A percentile compares a stretch with the other conserved stretches of the same genome.
Evolutionary conservation across 2,329 filamentous ascomycete genomes (phyloP).

Genomic region (Aspergillus sp.): DNA sequence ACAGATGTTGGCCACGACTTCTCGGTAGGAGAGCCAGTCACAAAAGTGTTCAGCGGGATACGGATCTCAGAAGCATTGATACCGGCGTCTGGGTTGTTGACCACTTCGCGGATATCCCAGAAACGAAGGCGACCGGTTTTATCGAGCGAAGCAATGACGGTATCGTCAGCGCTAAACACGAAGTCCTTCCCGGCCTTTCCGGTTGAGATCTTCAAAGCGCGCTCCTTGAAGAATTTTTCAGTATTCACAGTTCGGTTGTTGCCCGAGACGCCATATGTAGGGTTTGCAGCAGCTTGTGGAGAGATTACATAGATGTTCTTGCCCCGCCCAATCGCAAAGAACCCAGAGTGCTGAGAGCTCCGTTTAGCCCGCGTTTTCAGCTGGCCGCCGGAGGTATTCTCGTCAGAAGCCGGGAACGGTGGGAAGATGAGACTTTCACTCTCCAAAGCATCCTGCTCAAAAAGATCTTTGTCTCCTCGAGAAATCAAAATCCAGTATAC

Average conservation of each 20-base stretch:
- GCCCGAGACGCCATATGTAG: conserved; percentile 51
- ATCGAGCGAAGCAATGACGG: conserved; percentile 89
- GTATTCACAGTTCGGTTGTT: conserved; percentile 70
- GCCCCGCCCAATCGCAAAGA: conserved; percentile 91
- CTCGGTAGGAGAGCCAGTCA: conserved; percentile 81
- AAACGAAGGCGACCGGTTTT: conserved; percentile 96
- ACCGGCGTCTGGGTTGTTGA: conserved; percentile 47
- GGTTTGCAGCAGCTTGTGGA: conserved; percentile 55
- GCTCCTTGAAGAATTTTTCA: conserved; percentile 82
- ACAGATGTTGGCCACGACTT: conserved; percentile 98
- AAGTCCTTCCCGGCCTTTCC: conserved; percentile 99
- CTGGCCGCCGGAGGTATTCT: conserved; percentile 86
- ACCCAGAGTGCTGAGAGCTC: conserved; percentile 84
- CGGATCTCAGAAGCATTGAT: conserved; percentile 70
- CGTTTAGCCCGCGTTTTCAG: conserved; percentile 93
- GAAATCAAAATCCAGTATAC: conserved; percentile 93
- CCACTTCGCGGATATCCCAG: conserved; percentile 90
- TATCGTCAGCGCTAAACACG: conserved; percentile 94
- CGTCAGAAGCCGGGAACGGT: conserved; percentile 79
- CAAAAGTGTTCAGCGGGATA: conserved; percentile 80
- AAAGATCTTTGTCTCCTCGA: conserved; percentile 73
- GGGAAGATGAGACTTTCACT: conserved; percentile 86
- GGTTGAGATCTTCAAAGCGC: conserved; percentile 88
- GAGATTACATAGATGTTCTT: conserved; percentile 92
- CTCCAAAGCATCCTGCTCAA: conserved; percentile 76